These are phyloP conservation scores for Lasiosphaeria ovina DNA, from an alignment of 495 filamentous ascomycete genomes.

Conservation along the genomic window DNA sequence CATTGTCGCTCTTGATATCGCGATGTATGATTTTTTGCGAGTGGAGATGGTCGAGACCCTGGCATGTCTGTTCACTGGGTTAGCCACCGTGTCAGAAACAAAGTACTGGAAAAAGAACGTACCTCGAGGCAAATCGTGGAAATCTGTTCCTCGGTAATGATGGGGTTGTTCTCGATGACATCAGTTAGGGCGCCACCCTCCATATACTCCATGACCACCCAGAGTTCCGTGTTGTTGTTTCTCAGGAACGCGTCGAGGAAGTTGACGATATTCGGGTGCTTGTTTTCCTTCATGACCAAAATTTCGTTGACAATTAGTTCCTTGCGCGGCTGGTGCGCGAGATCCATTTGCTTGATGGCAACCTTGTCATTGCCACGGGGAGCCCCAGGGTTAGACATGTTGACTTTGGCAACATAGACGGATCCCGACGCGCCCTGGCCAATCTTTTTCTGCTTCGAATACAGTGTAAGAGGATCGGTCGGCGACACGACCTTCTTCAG, in stretches of 20 bases:
- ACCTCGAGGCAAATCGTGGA: slow-evolving; percentile 97
- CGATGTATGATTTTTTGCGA: slow-evolving; percentile 96
- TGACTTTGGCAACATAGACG: slow-evolving; percentile 94
- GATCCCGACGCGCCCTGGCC: slow-evolving; percentile 97
- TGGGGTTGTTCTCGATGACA: slow-evolving; percentile 94
- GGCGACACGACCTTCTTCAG: slow-evolving; percentile 89
- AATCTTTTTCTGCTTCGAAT: slow-evolving; percentile 99
- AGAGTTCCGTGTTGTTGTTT: slow-evolving; percentile 87
- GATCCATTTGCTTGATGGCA: slow-evolving; percentile 99
- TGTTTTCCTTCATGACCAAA: slow-evolving; percentile 98
- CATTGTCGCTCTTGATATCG: slow-evolving; percentile 99
- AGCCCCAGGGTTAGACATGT: slow-evolving; percentile 56
- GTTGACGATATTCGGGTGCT: slow-evolving; percentile 97
- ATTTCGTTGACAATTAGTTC: slow-evolving; percentile 99
- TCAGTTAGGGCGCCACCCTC: slow-evolving; percentile 96
- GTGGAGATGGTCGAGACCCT: slow-evolving; percentile 90
- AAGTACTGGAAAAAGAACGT: slow-evolving; percentile 16
- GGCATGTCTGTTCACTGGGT: slow-evolving; percentile 71
- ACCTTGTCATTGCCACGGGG: slow-evolving; percentile 73
- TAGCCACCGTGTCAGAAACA: slow-evolving; percentile 24
- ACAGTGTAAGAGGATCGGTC: slow-evolving; percentile 85
- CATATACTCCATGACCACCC: slow-evolving; percentile 99
- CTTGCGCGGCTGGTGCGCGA: slow-evolving; percentile 94
- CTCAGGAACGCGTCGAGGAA: slow-evolving; percentile 96
- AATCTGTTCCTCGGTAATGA: slow-evolving; percentile 93